Evolutionary conservation across 805 yeast species (phyloP).

Genomic region (Candida sonorensis): DNA sequence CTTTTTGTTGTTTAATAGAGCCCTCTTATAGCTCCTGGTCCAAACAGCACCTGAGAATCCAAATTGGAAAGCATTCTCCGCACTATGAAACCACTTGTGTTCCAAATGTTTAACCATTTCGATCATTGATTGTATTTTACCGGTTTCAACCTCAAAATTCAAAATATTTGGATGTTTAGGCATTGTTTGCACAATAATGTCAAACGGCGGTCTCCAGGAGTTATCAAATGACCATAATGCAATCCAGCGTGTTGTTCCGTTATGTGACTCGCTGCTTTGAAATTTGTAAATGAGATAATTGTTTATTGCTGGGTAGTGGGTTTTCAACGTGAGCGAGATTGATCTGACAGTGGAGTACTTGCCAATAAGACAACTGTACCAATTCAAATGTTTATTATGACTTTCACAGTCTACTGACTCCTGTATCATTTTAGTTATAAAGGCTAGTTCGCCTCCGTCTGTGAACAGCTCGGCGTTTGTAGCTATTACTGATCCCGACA

Average conservation of each 20-base stretch:
- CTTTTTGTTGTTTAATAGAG: slow-evolving; percentile 2
- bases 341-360: slow-evolving; percentile 3
- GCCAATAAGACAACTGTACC: slow-evolving; percentile 20
- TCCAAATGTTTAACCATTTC: background rate
- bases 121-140: no score
- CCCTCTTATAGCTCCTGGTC: slow-evolving; percentile 23
- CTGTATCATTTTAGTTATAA: slow-evolving; percentile 29
- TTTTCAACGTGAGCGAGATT: no score
- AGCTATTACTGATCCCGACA: slow-evolving; percentile 24
- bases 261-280: slow-evolving; percentile 13
- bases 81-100: background rate
- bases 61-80: background rate
- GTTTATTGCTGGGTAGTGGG: no score
- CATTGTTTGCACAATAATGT: no score
- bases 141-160: no score
- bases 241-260: slow-evolving; percentile 30
- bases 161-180: no score
- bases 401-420: slow-evolving; percentile 18
- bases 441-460: slow-evolving; percentile 40
- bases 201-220: slow-evolving; percentile 6
- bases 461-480: slow-evolving; percentile 32
- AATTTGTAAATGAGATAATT: slow-evolving; percentile 28
- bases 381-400: slow-evolving; percentile 32
- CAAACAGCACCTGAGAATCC: slow-evolving; percentile 19
- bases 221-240: slow-evolving; percentile 29